Evolutionary conservation across 179 eudicot species (phyloP), one percentile per base, ranked within the genome.

Genomic region (Beta corolliflora): DNA sequence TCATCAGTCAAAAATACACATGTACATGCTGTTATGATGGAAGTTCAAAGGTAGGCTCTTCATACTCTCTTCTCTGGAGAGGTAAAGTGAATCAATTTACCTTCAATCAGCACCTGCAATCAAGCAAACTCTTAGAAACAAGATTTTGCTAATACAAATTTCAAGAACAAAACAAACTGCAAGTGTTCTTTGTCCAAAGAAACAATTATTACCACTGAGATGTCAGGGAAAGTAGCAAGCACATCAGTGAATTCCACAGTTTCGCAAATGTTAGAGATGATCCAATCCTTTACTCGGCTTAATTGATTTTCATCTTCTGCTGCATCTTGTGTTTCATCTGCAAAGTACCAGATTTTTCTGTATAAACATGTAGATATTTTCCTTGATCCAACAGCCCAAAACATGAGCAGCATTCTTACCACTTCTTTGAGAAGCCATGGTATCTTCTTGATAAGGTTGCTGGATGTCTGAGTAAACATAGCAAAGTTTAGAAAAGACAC

Each of bases 271-370:
- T 81, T 80, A 53, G 91, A 83, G 86, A 68, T 86, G 81, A 96
- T 86, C 99, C 99, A 92, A 54, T 96, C 96, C 86, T 88, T 96
- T 14, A 94, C 84, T 15, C 95, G 89, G 75, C 84, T 85, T 76
- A 90, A 69, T 69, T 94, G 97, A 53, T 90, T 88, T 88, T 89
- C 99, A 89, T 96, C 97, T 88, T 94, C 99, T 54, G 52, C 87
- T 45, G 90, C 89, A 88, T 96, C 97, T 80, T 94, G 98, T 81
- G 98, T 96, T 80, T 87, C 92, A 83, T 94, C 99, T 96, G 90
- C 75, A 61, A 65, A 59, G 50, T 55, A 36, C 65, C 60, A 61
- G 25, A 54, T 31, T 50, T 44, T 53, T 14, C 16, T 25, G 59
- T 23, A 72, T 50, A 21, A 53, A 58, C 74, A 61, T 36, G 15